Percentiles rank a stretch among this genome's conserved stretches.
Conservation (phyloP, 371 early-diverging fungal species). For the Zancudomyces culisetae region DNA sequence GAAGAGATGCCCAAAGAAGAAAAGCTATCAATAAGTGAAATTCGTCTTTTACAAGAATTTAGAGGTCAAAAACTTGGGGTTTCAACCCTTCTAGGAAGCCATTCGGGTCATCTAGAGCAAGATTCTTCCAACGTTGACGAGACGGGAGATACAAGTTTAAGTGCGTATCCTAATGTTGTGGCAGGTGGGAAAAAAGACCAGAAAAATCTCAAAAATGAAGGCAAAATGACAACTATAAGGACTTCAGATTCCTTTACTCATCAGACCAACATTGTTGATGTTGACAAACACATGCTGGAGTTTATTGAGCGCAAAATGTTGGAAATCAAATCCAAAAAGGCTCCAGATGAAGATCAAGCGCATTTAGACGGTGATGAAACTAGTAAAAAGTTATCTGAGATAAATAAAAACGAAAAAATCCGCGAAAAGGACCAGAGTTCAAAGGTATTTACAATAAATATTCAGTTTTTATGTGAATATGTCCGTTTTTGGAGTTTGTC, state of each 20-base stretch:
- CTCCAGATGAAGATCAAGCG: no score
- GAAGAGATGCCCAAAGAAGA: no score
- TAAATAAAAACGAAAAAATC: constrained; percentile 1
- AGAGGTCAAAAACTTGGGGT: no score
- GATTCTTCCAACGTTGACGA: no score
- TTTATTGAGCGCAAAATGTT: constrained; percentile 54
- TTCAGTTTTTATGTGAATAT: background rate
- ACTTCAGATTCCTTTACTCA: constrained; percentile 52
- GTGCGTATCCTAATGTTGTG: no score
- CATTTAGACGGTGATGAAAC: constrained; percentile 13
- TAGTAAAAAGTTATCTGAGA: constrained; percentile 14
- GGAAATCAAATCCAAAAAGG: constrained; percentile 29
- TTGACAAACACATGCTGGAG: constrained; percentile 75
- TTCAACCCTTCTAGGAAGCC: no score
- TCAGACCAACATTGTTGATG: constrained; percentile 65
- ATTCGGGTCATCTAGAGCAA: no score
- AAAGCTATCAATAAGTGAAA: constrained; percentile 1
- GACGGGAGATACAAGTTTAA: no score
- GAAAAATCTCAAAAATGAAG: no score
- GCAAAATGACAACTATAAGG: constrained; percentile 23
- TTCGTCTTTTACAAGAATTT: background rate
- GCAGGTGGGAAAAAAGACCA: no score
- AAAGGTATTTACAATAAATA: constrained; percentile 32
- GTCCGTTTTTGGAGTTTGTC: no score
- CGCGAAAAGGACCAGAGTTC: background rate